Base-by-base conservation (phyloP, 345 rosid genomes). In the Pistacia integerrima region DNA sequence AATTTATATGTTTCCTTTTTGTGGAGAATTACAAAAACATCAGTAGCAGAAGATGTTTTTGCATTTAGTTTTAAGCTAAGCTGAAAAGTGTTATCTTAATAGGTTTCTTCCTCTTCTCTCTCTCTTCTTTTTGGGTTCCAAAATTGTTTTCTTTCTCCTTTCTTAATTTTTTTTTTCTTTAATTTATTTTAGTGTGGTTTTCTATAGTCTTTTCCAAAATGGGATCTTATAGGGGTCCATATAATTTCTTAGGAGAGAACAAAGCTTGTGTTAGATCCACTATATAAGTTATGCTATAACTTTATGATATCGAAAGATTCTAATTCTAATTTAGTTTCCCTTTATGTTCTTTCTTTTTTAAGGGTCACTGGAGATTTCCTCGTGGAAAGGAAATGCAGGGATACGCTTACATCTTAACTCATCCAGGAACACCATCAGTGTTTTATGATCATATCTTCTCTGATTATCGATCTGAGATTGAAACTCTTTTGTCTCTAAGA, bases 321-420 rank as follows among this genome's bases (percentile, higher is more conserved):
- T 77, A 44, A 41, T 41, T 69, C 49, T 69, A 22, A 49, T 65
- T 41, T 7, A 48, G 33, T 54, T 60, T 74, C 14, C 49, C 48
- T 49, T 25, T 57, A 16, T 51, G 41, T 25, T 18, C 25, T 63
- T 20, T 67, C 8, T 55, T 55, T 17, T 14, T 65, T 54, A 77
- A 95, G 98, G 98, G 98, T 75, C 99, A 95, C 33, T 95, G 99
- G 98, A 90, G 98, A 85, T 95, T 95, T 85, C 99, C 99, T 5
- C 78, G 80, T n/a, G 97, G 94, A 60, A 93, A 90, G 72, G 98
- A 95, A 85, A 90, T 95, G 97, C 99, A 93, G 87, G 99, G 99
- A 79, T 95, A 95, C 79, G 99, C 97, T 35, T 95, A 95, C 83
- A 93, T 88, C 78, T 64, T 95, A 82, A 95, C 99, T 72, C 99